Base-by-base conservation (phyloP, 2,329 filamentous ascomycete genomes). In the Fusarium foetens region DNA sequence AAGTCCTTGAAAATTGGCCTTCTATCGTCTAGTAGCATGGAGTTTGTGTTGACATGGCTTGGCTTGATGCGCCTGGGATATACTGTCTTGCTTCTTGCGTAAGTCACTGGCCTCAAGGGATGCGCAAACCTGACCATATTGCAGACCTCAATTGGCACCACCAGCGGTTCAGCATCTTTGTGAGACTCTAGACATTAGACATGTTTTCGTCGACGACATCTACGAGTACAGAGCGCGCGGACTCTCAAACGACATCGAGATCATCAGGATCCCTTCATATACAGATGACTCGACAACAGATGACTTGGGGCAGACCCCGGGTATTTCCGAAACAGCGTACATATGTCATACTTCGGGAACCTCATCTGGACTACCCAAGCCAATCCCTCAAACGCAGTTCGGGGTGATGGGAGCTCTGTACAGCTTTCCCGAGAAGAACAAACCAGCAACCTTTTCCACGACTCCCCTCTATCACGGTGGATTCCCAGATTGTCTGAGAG, bases 391-490 rank as follows among this genome's bases (percentile, higher is more conserved):
- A 65, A 73, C 58, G 86, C 5, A 90, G 6, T 92, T 12, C 81
- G 87, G 83, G 16, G 87, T 86, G 6, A 84, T 89, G 7, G 86
- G 86, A 5, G 87, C 87, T 0, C 81, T 91, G 1, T 88, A 89
- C 12, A 78, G 78, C 6, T 83, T 91, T 13, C 70, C 75, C 0
- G 70, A 78, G 8, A 77, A 79, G 1, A 45, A 74, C 1, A 57
- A 80, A 6, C 75, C 80, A 5, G 86, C 88, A 0, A 90, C 88
- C 0, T 92, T 92, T 72, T 90, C 89, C 0, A 91, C 89, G 0
- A 92, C 90, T 6, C 90, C 90, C 0, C 81, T 92, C 0, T 92
- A 91, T 70, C 89, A 92, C 71, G 90, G 90, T 3, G 90, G 90
- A 0, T 83, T 91, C 13, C 88, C 90, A 2, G 90, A 92, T 75